phyloP scores from a whole-genome alignment of 2,329 filamentous ascomycete species.

The Monosporascus sp. region DNA sequence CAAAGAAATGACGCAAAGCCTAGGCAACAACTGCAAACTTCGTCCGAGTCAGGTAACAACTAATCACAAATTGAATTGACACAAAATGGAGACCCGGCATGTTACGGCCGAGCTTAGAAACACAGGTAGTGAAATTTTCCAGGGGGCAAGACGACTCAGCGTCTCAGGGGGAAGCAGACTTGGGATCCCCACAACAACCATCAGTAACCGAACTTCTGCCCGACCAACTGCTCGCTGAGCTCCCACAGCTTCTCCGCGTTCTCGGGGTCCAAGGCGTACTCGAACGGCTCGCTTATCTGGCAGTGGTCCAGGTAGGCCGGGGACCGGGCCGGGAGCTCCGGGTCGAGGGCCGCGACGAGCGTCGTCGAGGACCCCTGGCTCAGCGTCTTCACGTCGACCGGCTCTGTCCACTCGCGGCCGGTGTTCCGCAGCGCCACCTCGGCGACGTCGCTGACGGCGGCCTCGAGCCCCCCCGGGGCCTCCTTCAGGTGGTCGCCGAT shows the following conservation, averaged over 20 bases:
- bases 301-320: constrained; percentile 27
- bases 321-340: constrained; percentile 20
- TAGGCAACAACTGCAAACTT: no score
- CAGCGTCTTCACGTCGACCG: constrained; percentile 22
- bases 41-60: no score
- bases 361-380: constrained; percentile 31
- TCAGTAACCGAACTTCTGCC: constrained; percentile 8
- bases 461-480: not conserved
- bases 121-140: no score
- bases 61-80: no score
- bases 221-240: constrained; percentile 35
- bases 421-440: not conserved
- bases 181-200: no score
- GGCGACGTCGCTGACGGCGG: accelerated
- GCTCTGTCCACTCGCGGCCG: not conserved
- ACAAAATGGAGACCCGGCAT: no score
- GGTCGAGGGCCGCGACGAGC: constrained; percentile 33
- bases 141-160: no score
- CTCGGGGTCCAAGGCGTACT: constrained; percentile 24
- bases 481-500: not conserved
- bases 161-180: no score
- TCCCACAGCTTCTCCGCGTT: constrained; percentile 36
- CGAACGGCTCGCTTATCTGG: constrained; percentile 25
- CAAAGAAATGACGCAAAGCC: no score
- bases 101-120: no score